These are phyloP conservation scores for Penicillium crustosum DNA, from an alignment of 2,329 filamentous ascomycete species.

Conservation along the genomic window DNA sequence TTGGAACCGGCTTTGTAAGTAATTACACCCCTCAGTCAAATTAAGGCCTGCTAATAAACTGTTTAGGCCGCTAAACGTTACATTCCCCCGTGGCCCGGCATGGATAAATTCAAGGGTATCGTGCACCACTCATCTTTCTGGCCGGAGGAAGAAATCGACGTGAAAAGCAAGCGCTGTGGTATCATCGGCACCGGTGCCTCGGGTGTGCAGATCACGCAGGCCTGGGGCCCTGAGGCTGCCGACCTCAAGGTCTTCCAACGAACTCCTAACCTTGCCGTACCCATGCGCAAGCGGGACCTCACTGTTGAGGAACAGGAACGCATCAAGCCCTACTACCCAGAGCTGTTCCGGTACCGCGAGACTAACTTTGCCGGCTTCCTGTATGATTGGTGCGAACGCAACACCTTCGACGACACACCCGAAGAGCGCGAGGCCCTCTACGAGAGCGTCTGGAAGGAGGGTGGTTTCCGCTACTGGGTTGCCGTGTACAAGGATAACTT, in stretches of 20 bases:
- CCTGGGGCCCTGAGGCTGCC: constrained; percentile 55
- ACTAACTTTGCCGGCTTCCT: constrained; percentile 60
- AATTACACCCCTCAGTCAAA: not conserved
- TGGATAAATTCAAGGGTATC: constrained; percentile 49
- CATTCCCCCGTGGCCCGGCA: constrained; percentile 42
- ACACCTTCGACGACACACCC: constrained; percentile 56
- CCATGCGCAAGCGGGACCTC: constrained; percentile 56
- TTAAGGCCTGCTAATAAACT: not conserved
- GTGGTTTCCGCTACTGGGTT: constrained; percentile 59
- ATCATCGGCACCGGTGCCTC: constrained; percentile 59
- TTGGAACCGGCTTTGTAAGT: constrained; percentile 47
- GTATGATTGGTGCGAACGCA: constrained; percentile 56
- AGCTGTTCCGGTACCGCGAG: constrained; percentile 55
- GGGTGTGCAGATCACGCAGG: constrained; percentile 59
- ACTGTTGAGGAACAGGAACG: constrained; percentile 53
- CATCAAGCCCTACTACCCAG: constrained; percentile 47
- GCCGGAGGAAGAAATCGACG: constrained; percentile 50
- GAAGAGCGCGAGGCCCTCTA: constrained; percentile 54
- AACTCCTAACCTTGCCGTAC: constrained; percentile 64
- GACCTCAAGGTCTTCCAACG: constrained; percentile 63
- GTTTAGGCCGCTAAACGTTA: constrained; percentile 41
- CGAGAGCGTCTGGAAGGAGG: constrained; percentile 51
- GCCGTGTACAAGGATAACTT: constrained; percentile 56
- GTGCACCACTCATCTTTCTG: constrained; percentile 59
- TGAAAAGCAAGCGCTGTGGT: constrained; percentile 50